Conservation (phyloP, 306 rosid genomes). For the Glycine soja region DNA sequence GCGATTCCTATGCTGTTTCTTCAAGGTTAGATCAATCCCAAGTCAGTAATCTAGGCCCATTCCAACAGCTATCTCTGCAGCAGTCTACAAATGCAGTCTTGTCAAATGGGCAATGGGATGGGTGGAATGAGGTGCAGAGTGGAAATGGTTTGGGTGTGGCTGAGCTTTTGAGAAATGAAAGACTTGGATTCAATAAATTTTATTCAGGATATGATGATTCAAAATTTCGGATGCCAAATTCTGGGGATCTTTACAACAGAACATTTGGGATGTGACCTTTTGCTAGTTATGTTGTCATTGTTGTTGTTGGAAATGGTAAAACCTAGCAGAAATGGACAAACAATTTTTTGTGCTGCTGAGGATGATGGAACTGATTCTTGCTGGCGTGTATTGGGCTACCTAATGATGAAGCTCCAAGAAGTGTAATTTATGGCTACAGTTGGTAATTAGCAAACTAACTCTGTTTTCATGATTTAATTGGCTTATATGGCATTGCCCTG, state of each 20-base stretch:
- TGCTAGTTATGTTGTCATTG: conserved; percentile 32
- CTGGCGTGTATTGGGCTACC: conserved; percentile 58
- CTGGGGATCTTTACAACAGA: conserved; percentile 85
- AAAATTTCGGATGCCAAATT: conserved; percentile 85
- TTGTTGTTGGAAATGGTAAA: conserved; percentile 45
- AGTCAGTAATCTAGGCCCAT: conserved; percentile 67
- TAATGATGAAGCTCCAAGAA: conserved; percentile 61
- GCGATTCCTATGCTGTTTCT: conserved; percentile 82
- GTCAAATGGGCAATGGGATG: conserved; percentile 94
- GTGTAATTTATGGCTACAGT: conserved; percentile 53
- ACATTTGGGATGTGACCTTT: conserved; percentile 83
- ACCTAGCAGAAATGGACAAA: conserved; percentile 49
- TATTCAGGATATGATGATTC: conserved; percentile 88
- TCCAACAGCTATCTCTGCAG: conserved; percentile 78
- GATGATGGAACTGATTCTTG: conserved; percentile 63
- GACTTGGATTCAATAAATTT: conserved; percentile 82
- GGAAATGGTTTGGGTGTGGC: conserved; percentile 75
- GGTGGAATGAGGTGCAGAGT: conserved; percentile 89
- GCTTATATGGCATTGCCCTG: conserved; percentile 38
- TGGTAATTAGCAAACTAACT: conserved; percentile 55
- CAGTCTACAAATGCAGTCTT: conserved; percentile 73
- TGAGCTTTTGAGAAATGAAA: conserved; percentile 87
- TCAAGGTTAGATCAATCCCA: conserved; percentile 90
- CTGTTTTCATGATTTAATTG: conserved; percentile 23
- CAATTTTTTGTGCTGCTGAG: conserved; percentile 52